Evolutionary conservation across 257 asterid species (phyloP).

Genomic region (Linaria vulgaris): DNA sequence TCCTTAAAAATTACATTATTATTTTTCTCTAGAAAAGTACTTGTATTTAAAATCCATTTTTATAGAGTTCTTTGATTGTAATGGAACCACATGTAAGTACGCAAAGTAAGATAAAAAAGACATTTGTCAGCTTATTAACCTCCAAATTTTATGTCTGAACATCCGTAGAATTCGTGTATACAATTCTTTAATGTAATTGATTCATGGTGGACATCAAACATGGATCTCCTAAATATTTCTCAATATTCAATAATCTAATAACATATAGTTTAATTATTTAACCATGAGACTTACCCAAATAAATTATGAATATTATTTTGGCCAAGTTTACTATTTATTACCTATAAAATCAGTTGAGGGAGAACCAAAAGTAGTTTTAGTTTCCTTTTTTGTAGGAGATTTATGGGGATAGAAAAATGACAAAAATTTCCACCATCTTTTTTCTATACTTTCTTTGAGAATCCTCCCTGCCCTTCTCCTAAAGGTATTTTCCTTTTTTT

Average conservation of each 20-base stretch:
- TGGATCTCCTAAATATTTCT: not conserved
- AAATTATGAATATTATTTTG: not conserved
- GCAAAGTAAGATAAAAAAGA: constrained; percentile 6
- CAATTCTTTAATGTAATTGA: not conserved
- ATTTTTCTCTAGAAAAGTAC: too few relatives aligned
- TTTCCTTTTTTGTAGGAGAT: constrained; percentile 38
- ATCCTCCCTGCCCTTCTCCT: constrained; percentile 61
- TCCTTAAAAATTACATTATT: too few relatives aligned
- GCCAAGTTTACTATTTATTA: not conserved
- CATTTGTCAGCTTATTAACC: constrained; percentile 19
- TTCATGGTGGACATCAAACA: not conserved
- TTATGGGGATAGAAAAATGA: constrained; percentile 35
- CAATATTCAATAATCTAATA: not conserved
- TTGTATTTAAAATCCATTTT: too few relatives aligned
- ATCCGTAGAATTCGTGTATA: not conserved
- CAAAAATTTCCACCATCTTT: constrained; percentile 16
- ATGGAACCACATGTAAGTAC: too few relatives aligned
- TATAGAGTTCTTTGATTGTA: too few relatives aligned
- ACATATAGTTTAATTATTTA: too few relatives aligned
- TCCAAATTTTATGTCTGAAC: not conserved
- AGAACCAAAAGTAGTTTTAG: constrained; percentile 10
- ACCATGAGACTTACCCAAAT: too few relatives aligned
- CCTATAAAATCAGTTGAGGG: too few relatives aligned
- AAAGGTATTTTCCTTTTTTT: constrained; percentile 38
- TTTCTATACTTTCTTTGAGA: constrained; percentile 35